Evolutionary conservation across 108 stramenopile species (phyloP).

Genomic region (Fistulifera solaris): DNA sequence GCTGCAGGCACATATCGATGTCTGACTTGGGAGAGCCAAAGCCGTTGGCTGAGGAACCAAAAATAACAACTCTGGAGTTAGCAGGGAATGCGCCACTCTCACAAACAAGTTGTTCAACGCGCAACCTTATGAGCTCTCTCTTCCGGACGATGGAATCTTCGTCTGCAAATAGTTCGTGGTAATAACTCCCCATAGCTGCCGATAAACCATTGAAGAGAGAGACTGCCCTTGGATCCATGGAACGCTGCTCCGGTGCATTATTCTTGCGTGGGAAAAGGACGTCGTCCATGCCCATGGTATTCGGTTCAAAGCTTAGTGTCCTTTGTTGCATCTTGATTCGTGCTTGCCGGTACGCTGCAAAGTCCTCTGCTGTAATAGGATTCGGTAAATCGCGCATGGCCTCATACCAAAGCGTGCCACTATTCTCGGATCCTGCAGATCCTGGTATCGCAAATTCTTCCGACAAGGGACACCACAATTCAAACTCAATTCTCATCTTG

Average conservation of each 20-base stretch:
- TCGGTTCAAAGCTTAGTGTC: constrained; percentile 61
- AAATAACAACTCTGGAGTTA: constrained; percentile 69
- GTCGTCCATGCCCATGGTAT: constrained; percentile 23
- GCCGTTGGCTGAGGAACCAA: constrained; percentile 85
- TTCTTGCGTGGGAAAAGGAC: constrained; percentile 20
- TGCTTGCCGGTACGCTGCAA: constrained; percentile 31
- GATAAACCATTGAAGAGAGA: constrained; percentile 55
- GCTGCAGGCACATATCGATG: constrained; percentile 78
- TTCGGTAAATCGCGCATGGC: constrained; percentile 32
- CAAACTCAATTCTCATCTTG: constrained; percentile 61
- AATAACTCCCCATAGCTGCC: constrained; percentile 46
- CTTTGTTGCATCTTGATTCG: constrained; percentile 55
- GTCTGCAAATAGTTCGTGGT: constrained; percentile 32
- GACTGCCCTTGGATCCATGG: constrained; percentile 38
- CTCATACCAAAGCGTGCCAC: constrained; percentile 34
- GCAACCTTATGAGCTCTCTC: constrained; percentile 53
- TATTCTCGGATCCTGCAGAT: constrained; percentile 4
- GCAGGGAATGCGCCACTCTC: constrained; percentile 64
- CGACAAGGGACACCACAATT: constrained; percentile 76
- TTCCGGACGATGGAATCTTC: constrained; percentile 43
- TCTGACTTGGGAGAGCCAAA: constrained; percentile 84
- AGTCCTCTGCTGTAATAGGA: constrained; percentile 30
- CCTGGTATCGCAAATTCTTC: constrained; percentile 68
- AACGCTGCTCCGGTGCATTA: constrained; percentile 6
- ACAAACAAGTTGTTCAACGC: constrained; percentile 43